Evolutionary conservation across 2,329 filamentous ascomycete species (phyloP).

Genomic region (Scytalidium lignicola): DNA sequence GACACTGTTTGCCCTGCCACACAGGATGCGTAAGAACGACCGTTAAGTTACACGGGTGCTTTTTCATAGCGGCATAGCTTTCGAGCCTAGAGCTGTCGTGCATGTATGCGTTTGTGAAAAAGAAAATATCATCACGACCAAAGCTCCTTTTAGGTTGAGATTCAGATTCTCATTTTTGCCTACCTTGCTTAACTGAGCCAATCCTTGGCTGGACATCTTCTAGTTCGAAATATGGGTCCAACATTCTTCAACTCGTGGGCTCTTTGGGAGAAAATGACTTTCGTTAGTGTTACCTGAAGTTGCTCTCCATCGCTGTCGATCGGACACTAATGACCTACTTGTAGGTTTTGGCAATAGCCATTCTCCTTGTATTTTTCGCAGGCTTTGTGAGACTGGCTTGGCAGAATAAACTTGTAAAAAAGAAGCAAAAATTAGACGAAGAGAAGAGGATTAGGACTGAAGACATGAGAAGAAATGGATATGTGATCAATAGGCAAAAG

Average conservation of each 20-base stretch:
- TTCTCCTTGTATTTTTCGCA: conserved; percentile 62
- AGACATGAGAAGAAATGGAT: conserved; percentile 50
- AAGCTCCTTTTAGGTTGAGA: no score
- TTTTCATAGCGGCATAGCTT: no score
- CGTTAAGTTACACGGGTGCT: no score
- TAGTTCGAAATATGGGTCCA: conserved; percentile 10
- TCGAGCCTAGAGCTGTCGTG: no score
- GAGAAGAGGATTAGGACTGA: conserved; percentile 52
- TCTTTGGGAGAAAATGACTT: conserved; percentile 85
- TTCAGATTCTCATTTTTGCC: no score
- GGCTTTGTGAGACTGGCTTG: conserved; percentile 65
- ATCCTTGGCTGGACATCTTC: no score
- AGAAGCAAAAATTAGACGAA: conserved; percentile 60
- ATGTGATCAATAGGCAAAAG: conserved; percentile 23
- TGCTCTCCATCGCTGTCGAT: background rate
- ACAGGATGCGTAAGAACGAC: no score
- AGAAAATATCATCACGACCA: no score
- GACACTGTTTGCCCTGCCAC: no score
- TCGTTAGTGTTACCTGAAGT: conserved; percentile 54
- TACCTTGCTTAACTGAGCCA: no score
- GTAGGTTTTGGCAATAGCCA: conserved; percentile 67
- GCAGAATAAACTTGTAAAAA: conserved; percentile 49
- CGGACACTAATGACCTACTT: background rate
- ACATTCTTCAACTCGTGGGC: conserved; percentile 66
- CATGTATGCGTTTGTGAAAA: no score